Percentiles rank a stretch among this genome's conserved stretches.
phyloP scores from a whole-genome alignment of 805 yeast species.

The Myxozyma neglecta region DNA sequence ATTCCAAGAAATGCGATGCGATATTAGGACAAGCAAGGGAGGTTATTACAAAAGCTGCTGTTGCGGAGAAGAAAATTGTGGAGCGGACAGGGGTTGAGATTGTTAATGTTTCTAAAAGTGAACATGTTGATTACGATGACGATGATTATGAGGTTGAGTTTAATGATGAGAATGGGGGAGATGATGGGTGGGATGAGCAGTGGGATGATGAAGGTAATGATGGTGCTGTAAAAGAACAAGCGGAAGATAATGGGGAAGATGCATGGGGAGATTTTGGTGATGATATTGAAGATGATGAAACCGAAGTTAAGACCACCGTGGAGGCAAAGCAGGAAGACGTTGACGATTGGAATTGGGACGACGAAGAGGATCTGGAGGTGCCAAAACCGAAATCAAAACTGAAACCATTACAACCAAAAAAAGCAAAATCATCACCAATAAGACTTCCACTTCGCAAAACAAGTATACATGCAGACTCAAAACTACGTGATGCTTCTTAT shows the following conservation, averaged over 20 bases:
- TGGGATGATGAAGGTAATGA: constrained; percentile 23
- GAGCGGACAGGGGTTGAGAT: constrained; percentile 19
- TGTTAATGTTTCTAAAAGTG: constrained; percentile 11
- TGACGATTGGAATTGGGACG: constrained; percentile 33
- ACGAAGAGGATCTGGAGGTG: constrained; percentile 11
- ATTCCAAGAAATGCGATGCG: constrained; percentile 26
- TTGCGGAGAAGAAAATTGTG: constrained; percentile 24
- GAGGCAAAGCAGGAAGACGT: constrained; percentile 5
- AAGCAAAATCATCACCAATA: background rate
- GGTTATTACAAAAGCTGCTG: constrained; percentile 13
- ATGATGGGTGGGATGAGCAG: constrained; percentile 28
- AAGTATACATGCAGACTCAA: background rate
- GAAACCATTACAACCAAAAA: constrained; percentile 3
- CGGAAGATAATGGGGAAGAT: constrained; percentile 17
- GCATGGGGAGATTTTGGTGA: constrained; percentile 31
- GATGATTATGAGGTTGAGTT: background rate
- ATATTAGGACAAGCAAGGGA: constrained; percentile 11
- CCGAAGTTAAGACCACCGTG: background rate
- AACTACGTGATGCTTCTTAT: background rate
- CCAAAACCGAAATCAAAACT: background rate
- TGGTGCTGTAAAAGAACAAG: background rate
- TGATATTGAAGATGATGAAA: constrained; percentile 15
- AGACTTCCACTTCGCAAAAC: background rate
- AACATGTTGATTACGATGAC: background rate
- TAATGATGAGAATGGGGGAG: background rate